Conservation (phyloP, 495 filamentous ascomycete genomes). For the Bacidia gigantensis region DNA sequence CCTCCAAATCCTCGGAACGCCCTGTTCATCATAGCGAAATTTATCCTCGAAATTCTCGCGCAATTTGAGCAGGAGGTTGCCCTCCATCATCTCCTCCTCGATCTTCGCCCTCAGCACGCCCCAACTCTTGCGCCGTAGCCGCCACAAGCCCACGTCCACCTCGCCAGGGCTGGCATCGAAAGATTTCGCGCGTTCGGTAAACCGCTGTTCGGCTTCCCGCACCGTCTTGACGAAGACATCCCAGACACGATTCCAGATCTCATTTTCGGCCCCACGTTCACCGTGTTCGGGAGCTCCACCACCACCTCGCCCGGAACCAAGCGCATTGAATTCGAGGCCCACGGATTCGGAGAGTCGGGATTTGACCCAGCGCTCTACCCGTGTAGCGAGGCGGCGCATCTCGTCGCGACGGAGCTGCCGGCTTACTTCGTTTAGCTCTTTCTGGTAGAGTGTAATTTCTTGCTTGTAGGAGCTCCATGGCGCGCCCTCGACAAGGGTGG, state of each 20-base stretch:
- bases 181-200: constrained; percentile 74
- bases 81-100: constrained; percentile 96
- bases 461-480: constrained; percentile 66
- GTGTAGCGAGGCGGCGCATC: constrained; percentile 79
- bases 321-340: constrained; percentile 85
- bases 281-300: constrained; percentile 64
- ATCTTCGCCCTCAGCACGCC: constrained; percentile 76
- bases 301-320: constrained; percentile 74
- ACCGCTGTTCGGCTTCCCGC: constrained; percentile 67
- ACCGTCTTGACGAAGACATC: constrained; percentile 73
- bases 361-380: constrained; percentile 85
- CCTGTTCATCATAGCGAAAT: constrained; percentile 91
- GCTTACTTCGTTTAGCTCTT: constrained; percentile 81
- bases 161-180: constrained; percentile 88
- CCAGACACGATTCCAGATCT: constrained; percentile 96
- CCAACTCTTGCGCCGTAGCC: constrained; percentile 86
- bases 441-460: constrained; percentile 47
- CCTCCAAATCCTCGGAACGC: constrained; percentile 92
- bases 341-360: constrained; percentile 76
- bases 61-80: constrained; percentile 87
- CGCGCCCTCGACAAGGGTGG: constrained; percentile 59
- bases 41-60: constrained; percentile 98
- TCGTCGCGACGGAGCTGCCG: constrained; percentile 74
- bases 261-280: constrained; percentile 57
- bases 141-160: constrained; percentile 86